Conservation (phyloP, 2,329 filamentous ascomycete species). For the Tolypocladium capitatum region DNA sequence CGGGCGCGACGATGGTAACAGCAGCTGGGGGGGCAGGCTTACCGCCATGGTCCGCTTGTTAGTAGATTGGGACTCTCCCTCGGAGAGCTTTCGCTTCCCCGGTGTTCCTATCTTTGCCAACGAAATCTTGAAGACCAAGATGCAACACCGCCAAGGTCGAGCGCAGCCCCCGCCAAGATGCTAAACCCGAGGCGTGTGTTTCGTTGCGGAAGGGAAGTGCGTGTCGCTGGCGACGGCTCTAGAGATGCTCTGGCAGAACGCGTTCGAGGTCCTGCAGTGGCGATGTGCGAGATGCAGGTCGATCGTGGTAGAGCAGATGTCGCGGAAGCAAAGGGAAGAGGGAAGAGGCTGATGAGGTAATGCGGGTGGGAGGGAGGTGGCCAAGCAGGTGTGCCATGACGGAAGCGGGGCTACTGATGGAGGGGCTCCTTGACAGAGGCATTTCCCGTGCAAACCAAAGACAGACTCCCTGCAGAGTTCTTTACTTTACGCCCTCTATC, state of each 20-base stretch:
- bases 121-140: slow-evolving; percentile 22
- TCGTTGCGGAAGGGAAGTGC: not conserved
- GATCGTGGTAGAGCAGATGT: not conserved
- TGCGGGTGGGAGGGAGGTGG: not conserved
- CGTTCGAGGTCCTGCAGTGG: not conserved
- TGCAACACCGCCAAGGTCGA: slow-evolving; percentile 22
- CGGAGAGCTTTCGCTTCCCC: slow-evolving; percentile 56
- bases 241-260: not conserved
- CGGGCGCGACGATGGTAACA: not conserved
- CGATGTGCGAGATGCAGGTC: not conserved
- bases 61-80: slow-evolving; percentile 42
- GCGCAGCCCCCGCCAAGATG: slow-evolving; percentile 4
- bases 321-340: not conserved
- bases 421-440: too few relatives aligned
- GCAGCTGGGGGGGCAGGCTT: slow-evolving; percentile 18
- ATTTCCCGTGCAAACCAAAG: too few relatives aligned
- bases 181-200: not conserved
- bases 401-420: not conserved
- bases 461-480: too few relatives aligned
- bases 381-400: not conserved
- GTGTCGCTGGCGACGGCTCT: not conserved
- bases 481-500: too few relatives aligned
- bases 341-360: not conserved
- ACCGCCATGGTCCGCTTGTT: slow-evolving; percentile 50
- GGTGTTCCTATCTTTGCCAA: slow-evolving; percentile 31